Evolutionary conservation across 352 stramenopile genomes (phyloP).

Genomic region (Phytophthora aleatoria): DNA sequence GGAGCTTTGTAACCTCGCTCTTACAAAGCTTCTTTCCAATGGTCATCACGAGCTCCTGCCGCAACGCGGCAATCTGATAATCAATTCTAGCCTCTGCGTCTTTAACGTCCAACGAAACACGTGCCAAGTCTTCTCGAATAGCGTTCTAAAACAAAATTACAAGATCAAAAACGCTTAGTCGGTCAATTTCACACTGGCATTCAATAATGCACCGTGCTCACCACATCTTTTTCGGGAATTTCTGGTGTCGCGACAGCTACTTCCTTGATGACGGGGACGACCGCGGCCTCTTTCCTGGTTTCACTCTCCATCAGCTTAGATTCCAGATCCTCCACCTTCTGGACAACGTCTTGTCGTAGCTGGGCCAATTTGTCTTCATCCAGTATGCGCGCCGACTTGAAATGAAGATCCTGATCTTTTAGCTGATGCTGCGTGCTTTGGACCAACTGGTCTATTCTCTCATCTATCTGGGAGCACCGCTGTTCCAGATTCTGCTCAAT

Average conservation of each 20-base stretch:
- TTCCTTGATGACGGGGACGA: conserved; percentile 13
- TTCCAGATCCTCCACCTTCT: conserved; percentile 14
- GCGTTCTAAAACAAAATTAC: conserved; percentile 9
- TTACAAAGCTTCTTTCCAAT: conserved; percentile 35
- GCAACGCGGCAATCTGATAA: conserved; percentile 21
- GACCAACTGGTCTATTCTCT: conserved; percentile 7
- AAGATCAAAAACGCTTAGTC: neutral
- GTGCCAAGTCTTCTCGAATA: conserved; percentile 12
- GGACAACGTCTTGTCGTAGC: conserved; percentile 15
- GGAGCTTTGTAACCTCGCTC: conserved; percentile 39
- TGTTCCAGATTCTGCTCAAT: conserved; percentile 17
- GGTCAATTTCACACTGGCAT: neutral
- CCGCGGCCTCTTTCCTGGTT: conserved; percentile 13
- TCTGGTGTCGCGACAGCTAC: neutral
- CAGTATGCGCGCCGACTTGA: conserved; percentile 7
- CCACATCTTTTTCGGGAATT: conserved; percentile 16
- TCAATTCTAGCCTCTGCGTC: conserved; percentile 27
- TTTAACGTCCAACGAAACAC: conserved; percentile 14
- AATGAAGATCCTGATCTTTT: conserved; percentile 11
- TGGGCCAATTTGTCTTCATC: conserved; percentile 18
- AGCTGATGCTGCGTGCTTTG: conserved; percentile 15
- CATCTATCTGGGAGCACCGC: conserved; percentile 8
- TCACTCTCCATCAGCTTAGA: conserved; percentile 10
- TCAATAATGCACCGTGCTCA: neutral
- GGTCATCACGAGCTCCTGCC: conserved; percentile 26